Percentiles rank a stretch among this genome's conserved stretches.
phyloP scores from a whole-genome alignment of 441 rosid species.

The Cnidoscolus chayamansa region DNA sequence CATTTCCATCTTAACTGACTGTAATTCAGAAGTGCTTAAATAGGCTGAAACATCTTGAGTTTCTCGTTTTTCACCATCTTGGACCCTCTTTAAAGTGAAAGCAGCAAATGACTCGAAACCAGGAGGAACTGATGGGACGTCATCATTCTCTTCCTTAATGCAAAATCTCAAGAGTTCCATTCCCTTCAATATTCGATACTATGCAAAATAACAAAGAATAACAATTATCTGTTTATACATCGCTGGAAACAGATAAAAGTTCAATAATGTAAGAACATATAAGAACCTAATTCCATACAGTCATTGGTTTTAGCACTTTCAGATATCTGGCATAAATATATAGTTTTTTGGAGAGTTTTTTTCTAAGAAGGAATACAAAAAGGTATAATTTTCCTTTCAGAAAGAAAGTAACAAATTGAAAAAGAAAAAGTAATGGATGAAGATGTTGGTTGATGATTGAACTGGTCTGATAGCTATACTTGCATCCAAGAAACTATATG shows the following conservation, averaged over 20 bases:
- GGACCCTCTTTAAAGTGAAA: slow-evolving; percentile 53
- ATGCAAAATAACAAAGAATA: slow-evolving; percentile 2
- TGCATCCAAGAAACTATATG: background rate
- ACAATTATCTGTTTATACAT: background rate
- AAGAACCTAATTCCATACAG: background rate
- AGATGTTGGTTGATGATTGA: background rate
- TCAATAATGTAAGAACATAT: too few relatives aligned
- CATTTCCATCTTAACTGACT: slow-evolving; percentile 42
- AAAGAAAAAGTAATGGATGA: too few relatives aligned
- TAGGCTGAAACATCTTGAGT: slow-evolving; percentile 35
- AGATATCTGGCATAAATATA: background rate
- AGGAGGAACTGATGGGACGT: slow-evolving; percentile 83
- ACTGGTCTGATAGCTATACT: background rate
- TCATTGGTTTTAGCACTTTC: background rate
- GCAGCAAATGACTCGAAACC: slow-evolving; percentile 91
- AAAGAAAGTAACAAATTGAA: background rate
- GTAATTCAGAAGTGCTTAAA: slow-evolving; percentile 41
- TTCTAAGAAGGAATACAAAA: too few relatives aligned
- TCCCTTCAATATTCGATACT: slow-evolving; percentile 71
- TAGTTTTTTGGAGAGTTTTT: background rate
- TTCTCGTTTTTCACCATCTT: slow-evolving; percentile 41
- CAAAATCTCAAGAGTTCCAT: slow-evolving; percentile 82
- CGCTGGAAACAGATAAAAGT: background rate
- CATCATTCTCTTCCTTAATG: slow-evolving; percentile 83
- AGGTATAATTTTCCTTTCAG: background rate